These are phyloP conservation scores for Zygosaccharomyces pseudobailii DNA, from an alignment of 1,139 yeast species.

Conservation along the genomic window DNA sequence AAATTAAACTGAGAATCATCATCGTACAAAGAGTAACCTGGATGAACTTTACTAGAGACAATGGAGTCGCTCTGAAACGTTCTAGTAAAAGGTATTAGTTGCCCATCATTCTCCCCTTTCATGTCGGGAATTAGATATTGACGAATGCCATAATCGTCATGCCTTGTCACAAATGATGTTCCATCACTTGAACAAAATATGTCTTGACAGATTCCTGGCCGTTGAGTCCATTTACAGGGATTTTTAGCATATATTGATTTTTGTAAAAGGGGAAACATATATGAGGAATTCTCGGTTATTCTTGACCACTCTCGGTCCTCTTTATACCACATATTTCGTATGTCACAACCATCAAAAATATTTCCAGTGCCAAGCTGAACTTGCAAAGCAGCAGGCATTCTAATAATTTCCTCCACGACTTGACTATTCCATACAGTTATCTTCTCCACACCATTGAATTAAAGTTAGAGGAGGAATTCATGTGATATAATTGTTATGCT, in stretches of 20 bases:
- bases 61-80: slow-evolving; percentile 26
- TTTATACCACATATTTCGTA: slow-evolving; percentile 17
- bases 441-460: not conserved
- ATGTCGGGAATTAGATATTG: slow-evolving; percentile 28
- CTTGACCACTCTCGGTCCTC: slow-evolving; percentile 16
- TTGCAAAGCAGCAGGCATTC: slow-evolving; percentile 3
- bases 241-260: slow-evolving; percentile 12
- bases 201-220: slow-evolving; percentile 24
- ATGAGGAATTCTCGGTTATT: slow-evolving; percentile 4
- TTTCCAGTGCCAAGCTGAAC: slow-evolving; percentile 10
- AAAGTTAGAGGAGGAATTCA: not conserved
- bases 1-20: slow-evolving; percentile 9
- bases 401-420: not conserved
- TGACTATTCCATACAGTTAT: not conserved
- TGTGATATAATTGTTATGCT: not conserved
- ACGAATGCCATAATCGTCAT: slow-evolving; percentile 32
- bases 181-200: slow-evolving; percentile 33
- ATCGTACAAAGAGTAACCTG: slow-evolving; percentile 26
- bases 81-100: slow-evolving; percentile 28
- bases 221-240: not conserved
- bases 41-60: slow-evolving; percentile 24
- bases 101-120: not conserved
- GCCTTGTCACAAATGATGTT: slow-evolving; percentile 28
- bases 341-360: slow-evolving; percentile 18
- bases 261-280: slow-evolving; percentile 20